These are phyloP conservation scores for Cercospora sesami DNA, from an alignment of 2,329 filamentous ascomycete species.

Conservation along the genomic window DNA sequence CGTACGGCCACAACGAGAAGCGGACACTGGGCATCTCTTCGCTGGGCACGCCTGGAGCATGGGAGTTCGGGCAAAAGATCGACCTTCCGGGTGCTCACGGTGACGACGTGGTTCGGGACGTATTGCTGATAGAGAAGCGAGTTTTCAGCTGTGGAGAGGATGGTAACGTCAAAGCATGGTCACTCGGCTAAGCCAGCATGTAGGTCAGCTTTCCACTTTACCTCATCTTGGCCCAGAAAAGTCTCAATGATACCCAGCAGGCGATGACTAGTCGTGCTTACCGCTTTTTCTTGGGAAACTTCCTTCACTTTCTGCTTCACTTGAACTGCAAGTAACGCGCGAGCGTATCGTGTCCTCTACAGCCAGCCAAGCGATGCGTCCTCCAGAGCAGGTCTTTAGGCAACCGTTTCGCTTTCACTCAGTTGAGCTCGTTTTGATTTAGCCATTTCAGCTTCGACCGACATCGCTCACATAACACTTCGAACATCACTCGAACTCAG, in stretches of 20 bases:
- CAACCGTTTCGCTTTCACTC: not conserved
- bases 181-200: conserved; percentile 15
- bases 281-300: not conserved
- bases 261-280: not conserved
- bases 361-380: not conserved
- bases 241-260: not conserved
- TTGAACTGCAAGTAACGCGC: not conserved
- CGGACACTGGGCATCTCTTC: conserved; percentile 33
- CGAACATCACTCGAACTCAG: not conserved
- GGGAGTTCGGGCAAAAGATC: conserved; percentile 34
- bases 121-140: conserved; percentile 41
- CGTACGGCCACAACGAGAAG: conserved; percentile 36
- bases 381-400: not conserved
- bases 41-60: conserved; percentile 30
- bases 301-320: not conserved
- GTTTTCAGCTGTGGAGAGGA: conserved; percentile 53
- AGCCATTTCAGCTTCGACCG: not conserved
- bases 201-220: conserved; percentile 8
- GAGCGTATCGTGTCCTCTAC: not conserved
- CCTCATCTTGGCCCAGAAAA: not conserved
- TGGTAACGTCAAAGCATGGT: conserved; percentile 48
- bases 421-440: not conserved
- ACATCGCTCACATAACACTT: not conserved
- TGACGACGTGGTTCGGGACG: conserved; percentile 51
- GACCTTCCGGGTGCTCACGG: conserved; percentile 48